Evolutionary conservation across 257 asterid species (phyloP).

Genomic region (Penstemon newberryi): DNA sequence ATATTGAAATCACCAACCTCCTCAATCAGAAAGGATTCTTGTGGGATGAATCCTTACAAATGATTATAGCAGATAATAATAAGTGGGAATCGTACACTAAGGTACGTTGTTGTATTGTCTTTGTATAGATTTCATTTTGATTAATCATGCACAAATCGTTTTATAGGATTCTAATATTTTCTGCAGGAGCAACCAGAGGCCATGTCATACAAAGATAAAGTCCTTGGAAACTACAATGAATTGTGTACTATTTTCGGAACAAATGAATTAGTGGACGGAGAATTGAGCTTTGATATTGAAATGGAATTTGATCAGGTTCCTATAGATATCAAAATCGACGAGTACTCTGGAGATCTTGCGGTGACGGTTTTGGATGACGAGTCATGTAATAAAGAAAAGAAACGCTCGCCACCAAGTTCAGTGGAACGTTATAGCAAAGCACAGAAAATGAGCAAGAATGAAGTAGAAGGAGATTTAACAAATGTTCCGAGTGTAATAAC

Average conservation of each 20-base stretch:
- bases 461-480: not conserved
- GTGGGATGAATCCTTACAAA: conserved; percentile 35
- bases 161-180: not conserved
- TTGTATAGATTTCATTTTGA: not conserved
- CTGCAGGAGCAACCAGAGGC: conserved; percentile 41
- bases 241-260: conserved; percentile 33
- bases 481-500: not conserved
- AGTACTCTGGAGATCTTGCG: conserved; percentile 33
- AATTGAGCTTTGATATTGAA: conserved; percentile 19
- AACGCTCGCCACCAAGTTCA: conserved; percentile 18
- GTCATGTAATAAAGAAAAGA: conserved; percentile 21
- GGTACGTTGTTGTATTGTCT: conserved; percentile 20
- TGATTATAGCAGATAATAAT: conserved; percentile 30
- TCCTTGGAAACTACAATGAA: conserved; percentile 24
- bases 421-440: conserved; percentile 28
- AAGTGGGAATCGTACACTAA: conserved; percentile 35
- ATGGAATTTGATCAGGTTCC: conserved; percentile 28
- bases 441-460: conserved; percentile 23
- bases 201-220: conserved; percentile 29
- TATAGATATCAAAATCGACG: conserved; percentile 26
- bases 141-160: not conserved
- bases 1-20: conserved; percentile 35
- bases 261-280: conserved; percentile 25
- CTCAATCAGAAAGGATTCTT: conserved; percentile 43
- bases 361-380: conserved; percentile 23